These are phyloP conservation scores for Malassezia yamatoensis DNA, from an alignment of 1,284 basidiomycete species.

Conservation along the genomic window DNA sequence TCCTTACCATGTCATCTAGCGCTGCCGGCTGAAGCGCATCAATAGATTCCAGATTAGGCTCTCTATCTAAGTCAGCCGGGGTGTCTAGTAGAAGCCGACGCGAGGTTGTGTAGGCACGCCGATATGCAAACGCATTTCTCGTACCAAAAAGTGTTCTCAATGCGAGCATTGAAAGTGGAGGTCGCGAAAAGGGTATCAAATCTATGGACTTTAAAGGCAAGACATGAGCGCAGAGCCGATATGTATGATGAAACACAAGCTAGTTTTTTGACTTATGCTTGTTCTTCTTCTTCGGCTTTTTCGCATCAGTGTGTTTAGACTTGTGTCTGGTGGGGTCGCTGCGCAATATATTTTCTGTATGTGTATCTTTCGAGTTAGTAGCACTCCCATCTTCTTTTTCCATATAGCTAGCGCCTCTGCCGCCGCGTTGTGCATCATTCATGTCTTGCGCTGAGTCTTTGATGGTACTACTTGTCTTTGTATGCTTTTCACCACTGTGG, in stretches of 20 bases:
- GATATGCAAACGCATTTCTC: neutral
- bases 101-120: neutral
- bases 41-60: slow-evolving; percentile 7
- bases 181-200: neutral
- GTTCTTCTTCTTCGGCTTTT: neutral
- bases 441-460: no score
- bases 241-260: no score
- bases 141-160: no score
- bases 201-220: no score
- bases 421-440: no score
- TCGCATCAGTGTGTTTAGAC: neutral
- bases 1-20: neutral
- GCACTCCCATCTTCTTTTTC: no score
- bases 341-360: neutral
- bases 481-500: no score
- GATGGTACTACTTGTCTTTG: no score
- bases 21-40: slow-evolving; percentile 1
- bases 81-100: no score
- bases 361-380: no score
- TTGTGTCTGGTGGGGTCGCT: neutral
- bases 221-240: no score
- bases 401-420: no score
- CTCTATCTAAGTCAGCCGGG: neutral
- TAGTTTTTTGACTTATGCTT: neutral
- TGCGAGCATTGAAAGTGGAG: neutral